These are phyloP conservation scores for Mikania micrantha DNA, from an alignment of 129 eudicot genomes.

Conservation along the genomic window DNA sequence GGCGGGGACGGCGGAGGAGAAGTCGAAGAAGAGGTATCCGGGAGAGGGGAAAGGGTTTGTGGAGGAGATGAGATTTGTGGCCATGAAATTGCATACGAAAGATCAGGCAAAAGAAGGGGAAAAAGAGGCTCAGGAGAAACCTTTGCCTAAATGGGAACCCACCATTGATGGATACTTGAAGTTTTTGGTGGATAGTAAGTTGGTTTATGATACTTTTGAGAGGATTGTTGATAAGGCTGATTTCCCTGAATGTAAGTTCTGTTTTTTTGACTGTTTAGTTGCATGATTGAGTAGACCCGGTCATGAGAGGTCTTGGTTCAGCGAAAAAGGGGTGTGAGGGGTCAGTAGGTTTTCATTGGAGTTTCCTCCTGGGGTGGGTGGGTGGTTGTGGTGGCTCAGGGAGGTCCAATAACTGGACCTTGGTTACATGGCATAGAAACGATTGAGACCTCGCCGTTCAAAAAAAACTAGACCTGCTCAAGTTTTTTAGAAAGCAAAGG, in stretches of 20 bases:
- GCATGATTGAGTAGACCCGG: background rate
- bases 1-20: constrained; percentile 46
- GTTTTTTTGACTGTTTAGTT: background rate
- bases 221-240: constrained; percentile 69
- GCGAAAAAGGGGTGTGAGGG: too few relatives aligned
- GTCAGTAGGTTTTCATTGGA: too few relatives aligned
- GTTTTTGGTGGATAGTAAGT: constrained; percentile 89
- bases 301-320: too few relatives aligned
- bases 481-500: too few relatives aligned
- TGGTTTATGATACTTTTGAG: constrained; percentile 91
- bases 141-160: constrained; percentile 90
- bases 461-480: too few relatives aligned
- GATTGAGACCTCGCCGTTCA: too few relatives aligned
- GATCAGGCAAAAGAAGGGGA: constrained; percentile 96
- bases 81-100: constrained; percentile 87
- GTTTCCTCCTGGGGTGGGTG: too few relatives aligned
- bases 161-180: constrained; percentile 72
- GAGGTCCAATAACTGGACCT: too few relatives aligned
- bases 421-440: too few relatives aligned
- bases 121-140: constrained; percentile 62
- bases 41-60: constrained; percentile 81
- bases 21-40: constrained; percentile 57
- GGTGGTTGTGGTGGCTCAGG: too few relatives aligned
- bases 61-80: constrained; percentile 98
- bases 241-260: constrained; percentile 65